phyloP scores from a whole-genome alignment of 148 eudicot species.

The Fagopyrum esculentum region DNA sequence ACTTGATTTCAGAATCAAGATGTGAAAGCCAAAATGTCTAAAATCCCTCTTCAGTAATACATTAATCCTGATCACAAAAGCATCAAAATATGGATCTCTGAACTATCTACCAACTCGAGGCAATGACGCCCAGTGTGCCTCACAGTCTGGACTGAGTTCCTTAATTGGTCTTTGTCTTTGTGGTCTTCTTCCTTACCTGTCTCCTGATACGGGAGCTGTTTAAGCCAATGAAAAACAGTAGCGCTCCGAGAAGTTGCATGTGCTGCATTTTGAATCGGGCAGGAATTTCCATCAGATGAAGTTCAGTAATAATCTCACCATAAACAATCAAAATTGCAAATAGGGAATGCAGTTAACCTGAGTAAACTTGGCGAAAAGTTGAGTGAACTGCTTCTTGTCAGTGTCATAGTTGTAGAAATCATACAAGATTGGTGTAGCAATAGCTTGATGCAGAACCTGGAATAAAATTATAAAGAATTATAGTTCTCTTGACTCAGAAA shows the following conservation, averaged over 20 bases:
- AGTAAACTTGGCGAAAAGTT: slow-evolving; percentile 65
- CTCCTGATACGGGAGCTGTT: background rate
- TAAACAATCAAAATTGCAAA: background rate
- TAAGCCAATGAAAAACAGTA: slow-evolving; percentile 2
- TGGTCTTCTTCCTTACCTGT: background rate
- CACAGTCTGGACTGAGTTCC: background rate
- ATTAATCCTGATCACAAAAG: background rate
- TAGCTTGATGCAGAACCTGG: slow-evolving; percentile 74
- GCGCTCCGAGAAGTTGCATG: slow-evolving; percentile 7
- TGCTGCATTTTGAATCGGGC: background rate
- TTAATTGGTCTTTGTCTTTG: slow-evolving; percentile 7
- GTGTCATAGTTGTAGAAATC: slow-evolving; percentile 93
- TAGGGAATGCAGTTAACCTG: slow-evolving; percentile 39
- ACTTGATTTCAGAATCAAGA: background rate
- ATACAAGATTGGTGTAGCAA: slow-evolving; percentile 64
- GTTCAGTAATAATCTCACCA: background rate
- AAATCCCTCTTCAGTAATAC: too few species aligned
- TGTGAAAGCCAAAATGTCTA: too few species aligned
- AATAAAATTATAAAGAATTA: background rate
- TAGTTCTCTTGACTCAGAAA: background rate
- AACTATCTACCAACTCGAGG: background rate
- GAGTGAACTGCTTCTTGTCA: slow-evolving; percentile 58
- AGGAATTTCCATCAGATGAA: background rate
- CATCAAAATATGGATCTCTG: background rate
- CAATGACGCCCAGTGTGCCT: background rate